Evolutionary conservation across 225 moss, liverwort and hornwort species (phyloP), one percentile per base, ranked within the genome.

Genomic region (Rhytidiadelphus loreus): DNA sequence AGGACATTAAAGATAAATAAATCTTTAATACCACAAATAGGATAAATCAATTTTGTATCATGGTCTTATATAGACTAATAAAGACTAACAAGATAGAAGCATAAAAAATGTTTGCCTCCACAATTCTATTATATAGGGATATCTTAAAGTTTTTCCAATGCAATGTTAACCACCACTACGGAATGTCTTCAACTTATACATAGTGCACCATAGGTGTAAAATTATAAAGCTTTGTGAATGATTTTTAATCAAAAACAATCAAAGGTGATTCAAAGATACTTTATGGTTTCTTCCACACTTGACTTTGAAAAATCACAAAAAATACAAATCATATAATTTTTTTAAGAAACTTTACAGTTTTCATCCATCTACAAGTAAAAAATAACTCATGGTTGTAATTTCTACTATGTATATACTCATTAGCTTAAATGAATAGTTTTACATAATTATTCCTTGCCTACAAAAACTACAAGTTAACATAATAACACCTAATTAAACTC

Each of bases 381-480:
- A 75, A 12, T 0, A 32, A 21, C 5, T 5, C 13, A 13, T 35
- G 13, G 22, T 13, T 52, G 35, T 3, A 33, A 22, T 52, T 52
- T 23, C 8, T 0, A 50, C 3, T 35, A 4, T 76, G 5, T 35
- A 7, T 22, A 20, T 20, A 2, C 4, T 32, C 2, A 35, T 52
- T 0, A 33, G 1, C 13, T 48, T 13, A 22, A 37, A 14, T 14
- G 3, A 77, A 23, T 23, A 3, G 6, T 35, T 77, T 8, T 77
- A 8, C 1, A 77, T 37, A 77, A 23, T 35, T 77, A 3, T 2
- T 35, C 1, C 0, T 15, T 7, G 23, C 15, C 0, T 37, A 35
- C 0, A 8, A 0, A 77, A 53, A 37, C 0, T 35, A 0, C 23
- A 77, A 77, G 2, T 12, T 53, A 35, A 52, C 0, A 5, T 53